These are phyloP conservation scores for Agrocybe pediades DNA, from an alignment of 768 basidiomycete species.

Conservation along the genomic window DNA sequence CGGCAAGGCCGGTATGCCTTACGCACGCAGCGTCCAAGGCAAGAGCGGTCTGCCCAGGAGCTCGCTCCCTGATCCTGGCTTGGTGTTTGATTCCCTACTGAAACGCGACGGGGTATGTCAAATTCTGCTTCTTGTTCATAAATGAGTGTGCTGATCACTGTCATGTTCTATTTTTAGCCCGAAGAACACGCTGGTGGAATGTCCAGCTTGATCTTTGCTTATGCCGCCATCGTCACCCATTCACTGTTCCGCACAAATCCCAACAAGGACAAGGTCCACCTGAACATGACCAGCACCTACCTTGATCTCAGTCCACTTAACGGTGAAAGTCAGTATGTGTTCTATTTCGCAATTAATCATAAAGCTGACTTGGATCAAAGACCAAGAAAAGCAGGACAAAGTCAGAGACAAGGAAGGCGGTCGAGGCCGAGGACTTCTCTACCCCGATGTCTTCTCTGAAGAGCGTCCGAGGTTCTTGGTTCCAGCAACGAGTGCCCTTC, in stretches of 20 bases:
- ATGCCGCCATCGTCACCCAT: slow-evolving; percentile 65
- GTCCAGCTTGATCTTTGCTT: slow-evolving; percentile 65
- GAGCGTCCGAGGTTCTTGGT: slow-evolving; percentile 52
- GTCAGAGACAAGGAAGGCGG: slow-evolving; percentile 46
- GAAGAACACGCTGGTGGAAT: slow-evolving; percentile 55
- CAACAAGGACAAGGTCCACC: slow-evolving; percentile 37
- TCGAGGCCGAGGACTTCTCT: slow-evolving; percentile 49
- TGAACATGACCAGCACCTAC: slow-evolving; percentile 57
- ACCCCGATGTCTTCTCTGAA: slow-evolving; percentile 56
- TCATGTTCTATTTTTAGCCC: slow-evolving; percentile 23
- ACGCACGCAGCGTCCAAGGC: slow-evolving; percentile 53
- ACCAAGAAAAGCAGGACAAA: slow-evolving; percentile 36
- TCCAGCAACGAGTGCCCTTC: slow-evolving; percentile 52
- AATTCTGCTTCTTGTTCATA: neutral
- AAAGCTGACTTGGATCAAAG: slow-evolving; percentile 20
- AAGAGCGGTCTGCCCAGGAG: slow-evolving; percentile 38
- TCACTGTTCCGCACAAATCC: slow-evolving; percentile 50
- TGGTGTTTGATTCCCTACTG: slow-evolving; percentile 65
- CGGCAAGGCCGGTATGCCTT: slow-evolving; percentile 52
- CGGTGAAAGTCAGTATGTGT: slow-evolving; percentile 39
- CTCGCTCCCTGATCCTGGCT: slow-evolving; percentile 54
- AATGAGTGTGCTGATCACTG: neutral
- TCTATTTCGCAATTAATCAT: neutral
- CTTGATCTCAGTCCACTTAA: slow-evolving; percentile 60
- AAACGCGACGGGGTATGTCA: slow-evolving; percentile 26